Evolutionary conservation across 805 yeast species (phyloP), one percentile per base, ranked within the genome.

Genomic region (Ogataea trehaloabstinens): DNA sequence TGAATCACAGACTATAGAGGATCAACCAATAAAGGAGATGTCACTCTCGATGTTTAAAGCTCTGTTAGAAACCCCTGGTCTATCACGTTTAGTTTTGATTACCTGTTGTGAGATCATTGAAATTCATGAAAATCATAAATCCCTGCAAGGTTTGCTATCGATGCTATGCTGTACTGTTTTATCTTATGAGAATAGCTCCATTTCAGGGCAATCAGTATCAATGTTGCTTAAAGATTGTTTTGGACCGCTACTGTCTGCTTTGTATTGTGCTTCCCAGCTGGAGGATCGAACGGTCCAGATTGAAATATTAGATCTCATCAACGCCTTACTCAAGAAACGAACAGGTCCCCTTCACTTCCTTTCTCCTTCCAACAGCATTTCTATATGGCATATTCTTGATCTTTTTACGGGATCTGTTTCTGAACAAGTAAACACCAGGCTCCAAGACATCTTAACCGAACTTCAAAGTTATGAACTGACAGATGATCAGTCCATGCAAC

Each of bases 121-220:
- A 40, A 7, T 38, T 37, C 19, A 42, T 27, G 22, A n/a, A 35
- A 46, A 46, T 32, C 35, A 18, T 27, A 42, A 40, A 15, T 24
- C 48, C 1, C 41, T 48, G 6, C 17, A 49, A 4, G 61, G 59
- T 5, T 49, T 58, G 31, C 37, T 54, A 6, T 34, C 44, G 11
- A 37, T 50, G 10, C 12, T 58, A 8, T 41, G 40, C 6, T 37
- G 35, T 16, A 40, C 44, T 18, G 24, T 55, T 8, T 33, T 40
- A 5, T 46, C 37, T 31, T 42, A 48, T 19, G 37, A 34, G 4
- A 31, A 37, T 2, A 17, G 40, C 2, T 31, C 48, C 12, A 21
- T 27, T 2, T 19, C 37, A 2, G 53, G 58, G 12, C 31, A 31
- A 7, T 13, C 34, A 10, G 43, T 55, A 6, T 45, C 46, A 6